Base-by-base conservation (phyloP, 1,284 basidiomycete genomes). In the Rhodotorula sp. region DNA sequence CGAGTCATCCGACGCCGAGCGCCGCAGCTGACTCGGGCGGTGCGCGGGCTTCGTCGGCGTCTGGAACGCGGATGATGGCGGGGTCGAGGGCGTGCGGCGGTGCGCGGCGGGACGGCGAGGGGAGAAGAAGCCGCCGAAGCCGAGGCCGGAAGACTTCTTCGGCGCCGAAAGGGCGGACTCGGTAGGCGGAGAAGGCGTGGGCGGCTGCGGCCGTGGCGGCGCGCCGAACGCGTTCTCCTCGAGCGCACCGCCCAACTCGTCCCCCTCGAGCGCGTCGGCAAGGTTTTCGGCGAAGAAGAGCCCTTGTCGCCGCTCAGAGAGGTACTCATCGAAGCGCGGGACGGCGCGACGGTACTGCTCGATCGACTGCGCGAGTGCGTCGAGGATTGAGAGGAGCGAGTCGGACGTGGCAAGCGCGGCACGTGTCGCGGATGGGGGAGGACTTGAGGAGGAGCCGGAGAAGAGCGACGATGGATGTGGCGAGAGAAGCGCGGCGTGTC, bases 251-350 rank as follows among this genome's bases (percentile, higher is more conserved):
- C 41, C 61, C 13, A 84, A 59, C 85, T 90, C 76, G 39, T 66
- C 58, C 25, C 78, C 57, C 12, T 76, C 74, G n/a, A 98, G 84
- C 3, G 94, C 95, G 78, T 97, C 96, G 29, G 89, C 91, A 44
- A 97, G 83, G 79, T 96, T 95, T 82, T 97, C 95, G 2, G 91
- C 91, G 81, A 96, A 97, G 36, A 97, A 83, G 29, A 99, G 84
- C 5, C 95, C 94, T 79, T 91, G 90, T 50, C 96, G 85, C 39
- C 96, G 87, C 82, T 98, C 94, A 2, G 87, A 81, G 5, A 99
- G 86, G 78, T 88, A 91, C 76, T 86, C 86, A 82, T 97, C 94
- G 80, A 99, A 97, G 60, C 89, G 84, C 25, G 89, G 85, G 29
- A 95, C 87, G 27, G 86, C 81, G 64, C 87, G 85, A 27, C 92